Conservation (phyloP, 208 protist genomes). For the Angomonas desouzai region DNA sequence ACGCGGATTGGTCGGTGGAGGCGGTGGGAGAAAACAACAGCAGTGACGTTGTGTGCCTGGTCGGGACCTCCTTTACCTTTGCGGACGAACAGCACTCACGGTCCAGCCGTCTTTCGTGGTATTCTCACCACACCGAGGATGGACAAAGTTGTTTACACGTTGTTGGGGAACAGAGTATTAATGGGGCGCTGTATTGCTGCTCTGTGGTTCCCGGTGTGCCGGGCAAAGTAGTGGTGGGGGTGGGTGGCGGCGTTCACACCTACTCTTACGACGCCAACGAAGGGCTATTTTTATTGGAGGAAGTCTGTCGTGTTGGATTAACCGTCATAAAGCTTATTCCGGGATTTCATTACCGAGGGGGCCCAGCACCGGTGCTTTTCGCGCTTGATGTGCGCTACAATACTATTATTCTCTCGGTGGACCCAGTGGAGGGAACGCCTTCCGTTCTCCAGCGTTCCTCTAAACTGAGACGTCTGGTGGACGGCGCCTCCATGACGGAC, state of each 20-base stretch:
- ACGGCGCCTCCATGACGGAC: constrained; percentile 26
- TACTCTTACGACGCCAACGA: constrained; percentile 67
- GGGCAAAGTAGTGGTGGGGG: constrained; percentile 67
- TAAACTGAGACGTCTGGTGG: constrained; percentile 57
- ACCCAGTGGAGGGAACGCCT: constrained; percentile 67
- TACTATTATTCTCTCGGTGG: constrained; percentile 53
- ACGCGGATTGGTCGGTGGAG: background rate
- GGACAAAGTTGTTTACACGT: constrained; percentile 22
- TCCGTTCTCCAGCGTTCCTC: constrained; percentile 46
- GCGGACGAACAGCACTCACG: constrained; percentile 58
- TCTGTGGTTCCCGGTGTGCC: constrained; percentile 60
- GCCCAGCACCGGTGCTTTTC: constrained; percentile 30
- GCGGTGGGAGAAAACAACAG: background rate
- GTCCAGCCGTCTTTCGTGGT: constrained; percentile 62
- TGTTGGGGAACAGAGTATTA: constrained; percentile 54
- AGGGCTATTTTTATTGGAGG: constrained; percentile 64
- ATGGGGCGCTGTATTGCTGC: constrained; percentile 74
- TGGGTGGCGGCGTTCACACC: constrained; percentile 65
- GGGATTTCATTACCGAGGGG: constrained; percentile 12
- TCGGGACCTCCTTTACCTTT: constrained; percentile 82
- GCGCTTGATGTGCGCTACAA: constrained; percentile 69
- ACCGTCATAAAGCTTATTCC: constrained; percentile 62
- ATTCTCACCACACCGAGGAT: constrained; percentile 11
- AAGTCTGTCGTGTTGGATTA: constrained; percentile 51
- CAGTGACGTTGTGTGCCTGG: constrained; percentile 35